Base-by-base conservation (phyloP, 164 flowering plant species). In the Santalum album region DNA sequence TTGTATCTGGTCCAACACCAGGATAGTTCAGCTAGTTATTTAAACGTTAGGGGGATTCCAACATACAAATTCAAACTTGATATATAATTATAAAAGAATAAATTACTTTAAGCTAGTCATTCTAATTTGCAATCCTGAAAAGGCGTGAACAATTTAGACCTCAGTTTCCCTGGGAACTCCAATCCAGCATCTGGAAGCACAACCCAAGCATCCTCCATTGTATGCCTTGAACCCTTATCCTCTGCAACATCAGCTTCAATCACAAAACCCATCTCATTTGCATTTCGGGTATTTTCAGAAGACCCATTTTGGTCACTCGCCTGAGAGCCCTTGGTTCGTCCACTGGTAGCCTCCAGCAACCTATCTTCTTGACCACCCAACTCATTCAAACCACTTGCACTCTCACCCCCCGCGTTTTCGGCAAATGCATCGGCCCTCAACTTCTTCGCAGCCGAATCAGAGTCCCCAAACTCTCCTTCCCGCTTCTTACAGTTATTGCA, bases 201-300 rank as follows among this genome's bases (percentile, higher is more conserved):
- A 52, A 89, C 89, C 77, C 79, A 89, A 9, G 89, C 86, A 61
- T 89, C 96, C 74, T 89, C 96, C 96, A 86, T 89, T 12, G 77
- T 58, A 60, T 77, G 89, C 47, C 96, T 73, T 0, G 84, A 78
- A n/a, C 96, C 96, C 63, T 82, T 89, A 67, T 89, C 96, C 62
- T 89, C 96, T 1, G 96, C 94, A 0, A 72, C 91, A 64, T 73
- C 83, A 3, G 84, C 91, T 71, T 86, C 87, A 19, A 89, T 73
- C 25, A 47, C 53, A 22, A 72, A 64, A 11, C 0, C 45, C 45
- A 42, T 17, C 14, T 38, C 7, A 12, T 14, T 38, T 14, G 14
- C 17, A 38, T 16, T 38, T 38, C 2, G 0, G 14, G 14, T 38
- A 38, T 14, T 16, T 38, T 38, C 42, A 38, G 16, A 15, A 4